A percentile compares a stretch with the other conserved stretches of the same genome.
Conservation (phyloP, 495 filamentous ascomycete species). For the Elaphomyces granulatus region DNA sequence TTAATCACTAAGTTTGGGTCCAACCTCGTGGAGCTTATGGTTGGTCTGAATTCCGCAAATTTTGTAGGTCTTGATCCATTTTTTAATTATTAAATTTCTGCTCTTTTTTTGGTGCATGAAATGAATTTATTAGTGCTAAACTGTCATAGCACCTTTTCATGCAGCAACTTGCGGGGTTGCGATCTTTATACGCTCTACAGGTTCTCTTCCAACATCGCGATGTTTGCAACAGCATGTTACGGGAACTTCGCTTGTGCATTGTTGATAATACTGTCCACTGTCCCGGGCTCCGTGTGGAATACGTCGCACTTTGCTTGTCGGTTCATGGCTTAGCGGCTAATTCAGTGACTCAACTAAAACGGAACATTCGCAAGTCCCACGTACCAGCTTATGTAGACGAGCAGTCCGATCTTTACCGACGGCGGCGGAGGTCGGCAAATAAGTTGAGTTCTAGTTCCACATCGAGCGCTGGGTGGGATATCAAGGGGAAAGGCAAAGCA, state of each 20-base stretch:
- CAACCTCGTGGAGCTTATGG: conserved; percentile 37
- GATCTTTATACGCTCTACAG: conserved; percentile 6
- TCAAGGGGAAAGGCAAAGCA: background rate
- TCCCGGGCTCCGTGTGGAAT: conserved; percentile 1
- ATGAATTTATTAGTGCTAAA: too few relatives aligned
- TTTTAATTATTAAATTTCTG: background rate
- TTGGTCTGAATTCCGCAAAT: conserved; percentile 32
- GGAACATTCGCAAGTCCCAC: background rate
- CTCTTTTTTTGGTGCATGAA: background rate
- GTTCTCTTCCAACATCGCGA: conserved; percentile 4
- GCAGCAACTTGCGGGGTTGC: conserved; percentile 4
- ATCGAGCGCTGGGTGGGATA: background rate
- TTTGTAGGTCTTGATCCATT: conserved; percentile 30
- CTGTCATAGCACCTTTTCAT: conserved; percentile 4
- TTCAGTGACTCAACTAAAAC: background rate
- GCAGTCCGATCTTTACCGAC: background rate
- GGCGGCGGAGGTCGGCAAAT: background rate
- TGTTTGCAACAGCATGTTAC: background rate
- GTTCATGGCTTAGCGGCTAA: background rate
- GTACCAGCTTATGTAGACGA: background rate
- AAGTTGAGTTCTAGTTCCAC: background rate
- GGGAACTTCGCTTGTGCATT: conserved; percentile 3
- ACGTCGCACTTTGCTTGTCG: conserved; percentile 4
- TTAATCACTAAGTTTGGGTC: conserved; percentile 33
- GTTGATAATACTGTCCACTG: conserved; percentile 3